Evolutionary conservation across 2,329 filamentous ascomycete species (phyloP), one percentile per base, ranked within the genome.

Genomic region (Fusarium sp.): DNA sequence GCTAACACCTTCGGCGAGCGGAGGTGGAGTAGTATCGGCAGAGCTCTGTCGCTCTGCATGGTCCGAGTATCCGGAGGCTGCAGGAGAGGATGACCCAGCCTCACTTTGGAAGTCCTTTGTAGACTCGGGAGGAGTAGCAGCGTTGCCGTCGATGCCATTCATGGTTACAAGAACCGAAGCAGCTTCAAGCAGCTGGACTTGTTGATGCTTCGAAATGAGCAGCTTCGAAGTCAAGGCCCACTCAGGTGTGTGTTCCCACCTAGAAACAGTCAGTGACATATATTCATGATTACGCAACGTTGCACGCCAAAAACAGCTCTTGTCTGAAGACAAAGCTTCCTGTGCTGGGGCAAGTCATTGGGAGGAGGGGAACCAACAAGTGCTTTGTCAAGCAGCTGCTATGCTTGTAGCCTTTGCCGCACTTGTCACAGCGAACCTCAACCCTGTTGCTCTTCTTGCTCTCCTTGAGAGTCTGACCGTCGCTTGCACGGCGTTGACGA

Each of bases 371-470:
- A 87, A 97, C 96, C 89, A 91, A 98, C 96, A 98, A 92, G 91
- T 99, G 96, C 90, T 98, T 99, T 81, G 93, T 97, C 87, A 99
- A 90, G 90, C 96, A 99, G 86, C 96, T 98, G 90, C 94, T 97
- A 88, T 99, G 96, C 90, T 99, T 99, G 90, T 99, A 99, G 84
- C 94, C 94, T 88, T 99, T 99, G 82, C 95, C 95, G 86, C 96
- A 99, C 83, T 94, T 95, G 80, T 97, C 94, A 85, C 96, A 99
- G 82, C 92, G 94, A 79, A 99, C 89, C 81, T 98, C 95, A 77
- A 91, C 90, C 77, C 90, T 89, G 83, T 89, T 92, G 81, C 89
- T 88, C 83, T 94, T 94, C 84, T 94, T 94, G 76, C 95, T 92
- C 74, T 92, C 91, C 82, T 96, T 97, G 76, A 95, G 86, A 75